Conservation (phyloP, 257 asterid genomes). For the Nicotiana otophora region DNA sequence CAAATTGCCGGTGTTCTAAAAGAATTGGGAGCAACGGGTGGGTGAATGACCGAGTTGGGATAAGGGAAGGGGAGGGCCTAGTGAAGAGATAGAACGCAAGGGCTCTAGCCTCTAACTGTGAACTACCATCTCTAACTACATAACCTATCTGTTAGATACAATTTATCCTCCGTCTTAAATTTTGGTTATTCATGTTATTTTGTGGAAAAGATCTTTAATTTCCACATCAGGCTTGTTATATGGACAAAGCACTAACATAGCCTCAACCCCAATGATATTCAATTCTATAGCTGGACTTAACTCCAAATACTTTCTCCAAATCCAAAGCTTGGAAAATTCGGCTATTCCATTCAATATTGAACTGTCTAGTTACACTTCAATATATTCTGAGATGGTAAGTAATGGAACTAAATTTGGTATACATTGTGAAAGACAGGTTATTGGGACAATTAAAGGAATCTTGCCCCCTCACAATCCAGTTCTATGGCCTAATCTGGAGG, state of each 20-base stretch:
- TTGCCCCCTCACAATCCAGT: background rate
- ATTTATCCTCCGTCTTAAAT: background rate
- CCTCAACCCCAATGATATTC: background rate
- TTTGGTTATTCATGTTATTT: background rate
- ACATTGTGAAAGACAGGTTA: background rate
- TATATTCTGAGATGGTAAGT: background rate
- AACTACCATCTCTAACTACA: background rate
- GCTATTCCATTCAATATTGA: background rate
- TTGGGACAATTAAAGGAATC: background rate
- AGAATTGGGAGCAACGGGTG: background rate
- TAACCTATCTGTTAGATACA: background rate
- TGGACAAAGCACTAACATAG: background rate
- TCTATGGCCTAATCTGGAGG: background rate
- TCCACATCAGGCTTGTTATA: background rate
- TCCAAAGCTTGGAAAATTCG: background rate
- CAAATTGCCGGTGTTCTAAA: background rate
- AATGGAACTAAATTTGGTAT: background rate
- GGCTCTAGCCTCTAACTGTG: background rate
- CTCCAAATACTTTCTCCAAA: background rate
- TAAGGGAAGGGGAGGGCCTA: background rate
- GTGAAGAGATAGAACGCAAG: constrained; percentile 3
- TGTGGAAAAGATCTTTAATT: background rate
- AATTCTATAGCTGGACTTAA: background rate
- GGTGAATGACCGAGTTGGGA: background rate
- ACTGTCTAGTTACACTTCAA: background rate